Evolutionary conservation across 805 yeast genomes (phyloP).

Genomic region (Saccharomyces paradoxus): DNA sequence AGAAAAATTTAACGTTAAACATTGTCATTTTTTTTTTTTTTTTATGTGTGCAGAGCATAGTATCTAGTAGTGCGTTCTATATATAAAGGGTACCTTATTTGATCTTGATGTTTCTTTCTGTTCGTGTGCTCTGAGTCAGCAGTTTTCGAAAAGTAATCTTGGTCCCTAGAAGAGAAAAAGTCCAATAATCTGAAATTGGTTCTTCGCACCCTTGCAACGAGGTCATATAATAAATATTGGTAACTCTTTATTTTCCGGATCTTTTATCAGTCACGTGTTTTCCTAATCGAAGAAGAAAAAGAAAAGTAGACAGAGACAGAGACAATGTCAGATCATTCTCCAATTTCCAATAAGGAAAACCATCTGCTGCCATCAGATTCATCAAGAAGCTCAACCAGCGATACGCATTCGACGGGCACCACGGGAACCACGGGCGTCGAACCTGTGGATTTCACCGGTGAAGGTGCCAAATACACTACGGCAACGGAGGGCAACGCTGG

Average conservation of each 20-base stretch:
- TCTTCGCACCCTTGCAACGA: background rate
- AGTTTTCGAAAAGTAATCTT: background rate
- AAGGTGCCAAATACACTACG: constrained; percentile 4
- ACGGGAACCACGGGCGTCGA: constrained; percentile 9
- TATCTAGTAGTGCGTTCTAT: background rate
- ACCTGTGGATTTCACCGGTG: constrained; percentile 6
- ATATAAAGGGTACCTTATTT: background rate
- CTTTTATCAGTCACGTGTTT: background rate
- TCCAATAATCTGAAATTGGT: background rate
- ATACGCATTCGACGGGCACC: background rate
- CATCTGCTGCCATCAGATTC: constrained; percentile 2
- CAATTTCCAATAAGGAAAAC: background rate
- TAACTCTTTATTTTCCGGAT: background rate
- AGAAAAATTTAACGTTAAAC: background rate
- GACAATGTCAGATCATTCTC: background rate
- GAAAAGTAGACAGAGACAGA: background rate
- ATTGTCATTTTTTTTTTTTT: background rate
- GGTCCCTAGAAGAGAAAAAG: background rate
- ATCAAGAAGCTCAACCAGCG: constrained; percentile 4
- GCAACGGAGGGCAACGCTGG: constrained; percentile 19
- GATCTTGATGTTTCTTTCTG: background rate
- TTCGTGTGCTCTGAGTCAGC: background rate
- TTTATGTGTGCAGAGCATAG: background rate
- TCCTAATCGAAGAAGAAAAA: background rate
- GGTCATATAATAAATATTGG: background rate